Base-by-base conservation (phyloP, 805 yeast species). In the Zygoascus biomembranicola region DNA sequence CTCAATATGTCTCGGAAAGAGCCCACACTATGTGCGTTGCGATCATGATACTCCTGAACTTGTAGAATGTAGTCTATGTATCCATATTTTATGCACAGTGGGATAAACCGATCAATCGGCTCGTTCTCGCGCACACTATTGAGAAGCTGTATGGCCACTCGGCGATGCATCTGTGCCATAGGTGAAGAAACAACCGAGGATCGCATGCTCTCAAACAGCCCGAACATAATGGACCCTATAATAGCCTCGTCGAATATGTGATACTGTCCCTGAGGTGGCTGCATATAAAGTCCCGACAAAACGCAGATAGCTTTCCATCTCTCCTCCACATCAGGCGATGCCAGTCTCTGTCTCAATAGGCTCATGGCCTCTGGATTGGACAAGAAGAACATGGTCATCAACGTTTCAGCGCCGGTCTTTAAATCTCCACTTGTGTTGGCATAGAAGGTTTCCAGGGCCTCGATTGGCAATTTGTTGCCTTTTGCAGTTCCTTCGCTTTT, bases 401-500 rank as follows among this genome's bases (percentile, higher is more conserved):
- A 45, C 8, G 37, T 26, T 18, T 18, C 47, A 8, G 57, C 43
- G n/a, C 49, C 43, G 49, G 16, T 14, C 26, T 45, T 39, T 16
- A 57, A 48, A 3, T 52, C 59, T 23, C 46, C 49, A 14, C 53
- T 50, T 8, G 58, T 58, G 5, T 55, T 53, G 9, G 35, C 41
- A 31, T 55, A 55, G 32, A 55, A 50, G 32, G 52, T 52, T 39
- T 53, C 54, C 51, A 57, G 43, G 5, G 60, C 60, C 8, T 43
- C 43, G 2, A 55, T 47, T 2, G 60, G 60, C 13, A 56, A 32
- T 13, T 39, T 32, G 14, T 19, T 23, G 32, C 18, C 32, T 13
- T 20, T 26, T 26, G 14, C 32, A 3, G 47, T 23, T 35, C 39
- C 39, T 3, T 35, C 39, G 16, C 39, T 8, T 5, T 35, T n/a